Evolutionary conservation across 805 yeast genomes (phyloP).

Genomic region (Metschnikowia peoriensis): DNA sequence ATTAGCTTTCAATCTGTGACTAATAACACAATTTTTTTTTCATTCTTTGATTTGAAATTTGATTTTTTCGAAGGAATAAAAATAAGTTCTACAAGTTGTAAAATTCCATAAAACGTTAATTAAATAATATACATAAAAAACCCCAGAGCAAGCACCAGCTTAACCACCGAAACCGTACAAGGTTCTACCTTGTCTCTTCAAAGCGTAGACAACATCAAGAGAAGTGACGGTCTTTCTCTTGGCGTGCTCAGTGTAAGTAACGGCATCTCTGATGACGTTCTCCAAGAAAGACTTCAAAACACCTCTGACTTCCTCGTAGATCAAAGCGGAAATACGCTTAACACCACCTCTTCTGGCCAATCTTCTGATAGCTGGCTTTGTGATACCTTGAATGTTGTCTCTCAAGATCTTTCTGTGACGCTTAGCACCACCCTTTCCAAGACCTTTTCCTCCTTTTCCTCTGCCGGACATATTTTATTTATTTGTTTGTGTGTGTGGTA

Average conservation of each 20-base stretch:
- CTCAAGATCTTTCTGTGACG: slow-evolving; percentile 99
- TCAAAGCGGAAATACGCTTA: slow-evolving; percentile 98
- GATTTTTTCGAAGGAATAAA: no score
- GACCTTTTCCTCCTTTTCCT: slow-evolving; percentile 99
- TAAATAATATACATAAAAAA: slow-evolving; percentile 11
- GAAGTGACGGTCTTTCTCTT: slow-evolving; percentile 99
- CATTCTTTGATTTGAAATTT: no score
- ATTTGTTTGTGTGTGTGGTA: slow-evolving; percentile 3
- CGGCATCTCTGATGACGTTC: slow-evolving; percentile 98
- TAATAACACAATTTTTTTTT: no score
- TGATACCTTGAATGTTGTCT: slow-evolving; percentile 99
- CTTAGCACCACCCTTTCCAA: slow-evolving; percentile 99
- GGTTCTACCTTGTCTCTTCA: slow-evolving; percentile 99
- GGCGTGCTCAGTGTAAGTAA: slow-evolving; percentile 99
- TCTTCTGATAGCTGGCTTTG: slow-evolving; percentile 99
- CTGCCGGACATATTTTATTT: slow-evolving; percentile 81
- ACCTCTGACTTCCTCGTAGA: slow-evolving; percentile 98
- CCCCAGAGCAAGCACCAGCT: slow-evolving; percentile 14
- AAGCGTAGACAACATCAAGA: slow-evolving; percentile 96
- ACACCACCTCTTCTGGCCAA: slow-evolving; percentile 99
- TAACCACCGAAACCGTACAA: slow-evolving; percentile 99
- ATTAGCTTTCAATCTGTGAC: no score
- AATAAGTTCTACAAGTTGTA: neutral
- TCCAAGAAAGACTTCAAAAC: slow-evolving; percentile 95
- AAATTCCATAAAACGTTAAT: slow-evolving; percentile 9